A percentile compares a stretch with the other conserved stretches of the same genome.
These are phyloP conservation scores for Multifurca ochricompacta DNA, from an alignment of 768 basidiomycete genomes.

Conservation along the genomic window DNA sequence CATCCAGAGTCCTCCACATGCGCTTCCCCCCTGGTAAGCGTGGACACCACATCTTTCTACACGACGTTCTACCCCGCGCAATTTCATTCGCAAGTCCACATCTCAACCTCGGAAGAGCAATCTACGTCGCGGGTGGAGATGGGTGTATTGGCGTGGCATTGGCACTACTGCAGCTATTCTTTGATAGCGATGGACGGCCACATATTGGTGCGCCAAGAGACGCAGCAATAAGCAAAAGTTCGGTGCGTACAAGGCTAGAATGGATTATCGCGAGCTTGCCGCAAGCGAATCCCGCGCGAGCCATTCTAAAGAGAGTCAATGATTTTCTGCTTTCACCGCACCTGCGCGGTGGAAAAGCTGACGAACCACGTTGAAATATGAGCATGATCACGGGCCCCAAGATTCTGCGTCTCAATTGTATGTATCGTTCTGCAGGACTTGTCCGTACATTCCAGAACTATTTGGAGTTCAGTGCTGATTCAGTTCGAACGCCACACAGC, in stretches of 20 bases:
- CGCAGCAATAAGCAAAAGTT: slow-evolving; percentile 41
- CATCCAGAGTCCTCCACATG: slow-evolving; percentile 23
- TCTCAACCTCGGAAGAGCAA: slow-evolving; percentile 34
- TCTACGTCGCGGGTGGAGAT: slow-evolving; percentile 54
- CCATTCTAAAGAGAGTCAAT: slow-evolving; percentile 73
- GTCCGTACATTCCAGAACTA: no score
- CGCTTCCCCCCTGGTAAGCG: slow-evolving; percentile 40
- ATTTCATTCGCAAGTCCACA: slow-evolving; percentile 38
- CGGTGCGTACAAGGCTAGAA: slow-evolving; percentile 68
- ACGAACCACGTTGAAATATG: neutral
- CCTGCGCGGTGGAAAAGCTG: neutral
- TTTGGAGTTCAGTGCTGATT: no score
- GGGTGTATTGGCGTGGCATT: slow-evolving; percentile 56
- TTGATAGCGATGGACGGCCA: slow-evolving; percentile 42
- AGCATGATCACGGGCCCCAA: no score
- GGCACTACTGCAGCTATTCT: slow-evolving; percentile 49
- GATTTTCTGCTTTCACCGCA: slow-evolving; percentile 51
- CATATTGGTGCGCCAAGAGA: neutral
- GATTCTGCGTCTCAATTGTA: no score
- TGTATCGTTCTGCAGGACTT: no score
- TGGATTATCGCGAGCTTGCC: slow-evolving; percentile 78
- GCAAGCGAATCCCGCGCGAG: slow-evolving; percentile 73
- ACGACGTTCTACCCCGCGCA: slow-evolving; percentile 40
- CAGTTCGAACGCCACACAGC: no score
- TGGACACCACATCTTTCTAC: slow-evolving; percentile 43